These are phyloP conservation scores for Mortierella sp. DNA, from an alignment of 371 early-diverging fungal species.

Conservation along the genomic window DNA sequence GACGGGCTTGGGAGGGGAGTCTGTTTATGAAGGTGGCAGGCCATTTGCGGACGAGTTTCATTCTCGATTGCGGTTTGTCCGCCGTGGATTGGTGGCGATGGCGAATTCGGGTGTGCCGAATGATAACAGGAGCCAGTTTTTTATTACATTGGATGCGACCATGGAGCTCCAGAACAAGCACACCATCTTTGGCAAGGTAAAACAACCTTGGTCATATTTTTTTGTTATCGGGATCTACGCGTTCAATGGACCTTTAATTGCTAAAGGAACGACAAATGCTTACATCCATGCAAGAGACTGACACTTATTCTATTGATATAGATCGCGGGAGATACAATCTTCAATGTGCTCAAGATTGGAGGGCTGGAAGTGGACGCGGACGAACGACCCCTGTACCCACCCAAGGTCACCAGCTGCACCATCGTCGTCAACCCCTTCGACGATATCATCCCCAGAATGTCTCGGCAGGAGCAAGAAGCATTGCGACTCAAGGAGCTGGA, in stretches of 20 bases:
- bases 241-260: neutral
- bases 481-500: conserved; percentile 59
- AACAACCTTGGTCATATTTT: neutral
- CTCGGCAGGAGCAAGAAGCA: conserved; percentile 67
- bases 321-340: conserved; percentile 94
- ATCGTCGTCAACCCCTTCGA: conserved; percentile 92
- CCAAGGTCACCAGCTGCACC: conserved; percentile 73
- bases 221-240: neutral
- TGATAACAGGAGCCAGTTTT: conserved; percentile 93
- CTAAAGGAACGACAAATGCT: neutral
- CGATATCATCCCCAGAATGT: conserved; percentile 90
- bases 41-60: conserved; percentile 95
- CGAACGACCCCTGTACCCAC: conserved; percentile 89
- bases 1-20: conserved; percentile 91
- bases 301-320: conserved; percentile 28
- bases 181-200: conserved; percentile 93
- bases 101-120: conserved; percentile 85
- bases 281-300: neutral
- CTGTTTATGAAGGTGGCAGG: conserved; percentile 76
- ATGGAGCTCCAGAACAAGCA: conserved; percentile 89
- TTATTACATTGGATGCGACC: conserved; percentile 91
- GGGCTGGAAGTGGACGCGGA: conserved; percentile 82
- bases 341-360: conserved; percentile 90
- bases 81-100: conserved; percentile 93
- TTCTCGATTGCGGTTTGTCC: conserved; percentile 88